Evolutionary conservation across 2,329 filamentous ascomycete species (phyloP).

Genomic region (Berkeleyomyces basicola): DNA sequence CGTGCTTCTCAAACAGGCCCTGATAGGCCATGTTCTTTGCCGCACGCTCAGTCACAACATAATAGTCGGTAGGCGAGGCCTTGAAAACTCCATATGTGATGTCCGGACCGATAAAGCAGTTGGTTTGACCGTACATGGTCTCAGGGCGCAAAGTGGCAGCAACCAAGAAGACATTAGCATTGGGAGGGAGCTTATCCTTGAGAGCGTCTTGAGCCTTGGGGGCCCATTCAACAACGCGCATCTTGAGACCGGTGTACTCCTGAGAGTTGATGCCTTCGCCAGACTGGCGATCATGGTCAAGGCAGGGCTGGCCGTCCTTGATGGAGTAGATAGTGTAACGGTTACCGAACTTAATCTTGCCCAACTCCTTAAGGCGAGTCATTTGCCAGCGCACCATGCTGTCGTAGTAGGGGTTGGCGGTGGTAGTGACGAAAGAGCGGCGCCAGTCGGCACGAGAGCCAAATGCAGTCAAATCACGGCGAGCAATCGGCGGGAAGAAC

Average conservation of each 20-base stretch:
- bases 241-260: conserved; percentile 84
- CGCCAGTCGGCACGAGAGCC: conserved; percentile 88
- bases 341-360: conserved; percentile 88
- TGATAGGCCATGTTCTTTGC: conserved; percentile 97
- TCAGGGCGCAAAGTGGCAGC: conserved; percentile 86
- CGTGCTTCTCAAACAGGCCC: conserved; percentile 63
- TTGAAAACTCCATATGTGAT: conserved; percentile 83
- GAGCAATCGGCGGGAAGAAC: conserved; percentile 49
- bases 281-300: conserved; percentile 32
- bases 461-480: conserved; percentile 57
- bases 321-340: conserved; percentile 86
- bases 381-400: conserved; percentile 95
- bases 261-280: conserved; percentile 49
- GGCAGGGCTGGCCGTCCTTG: conserved; percentile 43
- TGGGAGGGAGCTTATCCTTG: conserved; percentile 60
- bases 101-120: conserved; percentile 85
- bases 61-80: conserved; percentile 62
- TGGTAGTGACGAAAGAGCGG: conserved; percentile 81
- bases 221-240: conserved; percentile 82
- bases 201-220: conserved; percentile 55
- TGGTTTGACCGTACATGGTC: conserved; percentile 97
- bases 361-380: conserved; percentile 72
- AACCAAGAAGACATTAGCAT: conserved; percentile 71
- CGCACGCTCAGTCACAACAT: conserved; percentile 66
- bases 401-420: conserved; percentile 94